A percentile compares a stretch with the other conserved stretches of the same genome.
Conservation (phyloP, 2,329 filamentous ascomycete genomes). For the Dissoconium aciculare region DNA sequence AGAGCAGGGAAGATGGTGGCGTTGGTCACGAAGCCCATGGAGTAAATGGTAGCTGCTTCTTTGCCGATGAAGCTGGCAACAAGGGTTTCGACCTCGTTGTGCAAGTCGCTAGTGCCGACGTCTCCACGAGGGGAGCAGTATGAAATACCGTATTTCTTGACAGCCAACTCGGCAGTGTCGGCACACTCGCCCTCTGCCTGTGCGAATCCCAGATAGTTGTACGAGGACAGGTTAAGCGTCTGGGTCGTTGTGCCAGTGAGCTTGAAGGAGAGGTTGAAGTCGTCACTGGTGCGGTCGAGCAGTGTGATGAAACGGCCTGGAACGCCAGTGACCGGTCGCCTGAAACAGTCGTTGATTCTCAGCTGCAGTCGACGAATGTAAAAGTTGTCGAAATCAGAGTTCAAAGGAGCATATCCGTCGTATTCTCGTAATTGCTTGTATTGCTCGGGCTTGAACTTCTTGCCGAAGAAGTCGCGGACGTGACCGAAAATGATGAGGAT, state of each 20-base stretch:
- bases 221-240: conserved; percentile 96
- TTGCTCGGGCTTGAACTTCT: conserved; percentile 75
- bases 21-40: conserved; percentile 97
- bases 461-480: conserved; percentile 93
- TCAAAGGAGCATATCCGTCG: conserved; percentile 87
- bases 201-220: conserved; percentile 97
- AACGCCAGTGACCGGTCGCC: conserved; percentile 80
- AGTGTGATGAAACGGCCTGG: conserved; percentile 88
- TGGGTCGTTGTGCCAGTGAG: conserved; percentile 83
- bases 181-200: conserved; percentile 95
- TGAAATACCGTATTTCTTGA: conserved; percentile 74
- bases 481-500: conserved; percentile 92
- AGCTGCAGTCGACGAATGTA: conserved; percentile 86
- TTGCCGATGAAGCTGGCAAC: conserved; percentile 89
- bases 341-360: conserved; percentile 93
- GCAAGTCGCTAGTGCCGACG: conserved; percentile 72
- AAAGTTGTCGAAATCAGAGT: conserved; percentile 98
- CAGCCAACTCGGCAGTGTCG: conserved; percentile 73
- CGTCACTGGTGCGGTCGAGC: conserved; percentile 75
- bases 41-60: conserved; percentile 89
- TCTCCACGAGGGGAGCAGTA: conserved; percentile 70
- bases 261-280: conserved; percentile 82
- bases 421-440: conserved; percentile 70
- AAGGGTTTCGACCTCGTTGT: conserved; percentile 75
- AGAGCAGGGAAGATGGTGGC: conserved; percentile 83